Conservation (phyloP, 1,284 basidiomycete genomes). For the Trichosporon sp. region DNA sequence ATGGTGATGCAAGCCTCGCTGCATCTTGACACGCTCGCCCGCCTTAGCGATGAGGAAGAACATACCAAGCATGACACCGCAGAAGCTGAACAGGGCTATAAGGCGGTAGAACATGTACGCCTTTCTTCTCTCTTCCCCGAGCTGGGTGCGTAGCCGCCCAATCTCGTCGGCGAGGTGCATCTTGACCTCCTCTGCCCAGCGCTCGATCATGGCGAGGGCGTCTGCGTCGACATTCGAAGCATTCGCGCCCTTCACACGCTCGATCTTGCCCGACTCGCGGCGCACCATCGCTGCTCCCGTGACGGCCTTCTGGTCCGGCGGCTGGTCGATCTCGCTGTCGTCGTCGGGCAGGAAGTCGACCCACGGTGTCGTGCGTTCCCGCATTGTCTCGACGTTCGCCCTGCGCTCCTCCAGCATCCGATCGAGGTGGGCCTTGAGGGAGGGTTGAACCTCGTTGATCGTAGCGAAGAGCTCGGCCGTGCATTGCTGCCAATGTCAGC, state of each 20-base stretch:
- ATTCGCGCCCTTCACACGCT: constrained; percentile 10
- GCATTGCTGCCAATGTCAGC: constrained; percentile 17
- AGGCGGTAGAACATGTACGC: constrained; percentile 6
- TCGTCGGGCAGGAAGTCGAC: constrained; percentile 21
- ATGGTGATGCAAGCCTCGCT: not conserved
- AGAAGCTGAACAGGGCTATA: not conserved
- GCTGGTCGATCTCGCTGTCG: not conserved
- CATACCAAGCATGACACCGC: not conserved
- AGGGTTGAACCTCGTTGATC: constrained; percentile 19
- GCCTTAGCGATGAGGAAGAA: not conserved
- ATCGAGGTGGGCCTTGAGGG: constrained; percentile 20
- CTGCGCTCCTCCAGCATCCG: constrained; percentile 19
- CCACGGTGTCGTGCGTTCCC: constrained; percentile 37
- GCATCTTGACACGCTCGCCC: not conserved
- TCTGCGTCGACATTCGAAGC: constrained; percentile 12
- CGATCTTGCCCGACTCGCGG: constrained; percentile 8
- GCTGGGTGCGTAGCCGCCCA: constrained; percentile 16
- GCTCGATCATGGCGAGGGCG: constrained; percentile 29
- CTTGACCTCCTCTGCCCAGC: constrained; percentile 36
- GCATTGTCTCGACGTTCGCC: constrained; percentile 33
- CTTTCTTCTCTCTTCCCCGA: constrained; percentile 11
- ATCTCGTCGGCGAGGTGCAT: constrained; percentile 27
- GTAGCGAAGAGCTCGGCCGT: constrained; percentile 21
- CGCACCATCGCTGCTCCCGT: not conserved
- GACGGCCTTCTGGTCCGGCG: not conserved